Conservation (phyloP, 306 rosid species). For the Cucurbita ficifolia region DNA sequence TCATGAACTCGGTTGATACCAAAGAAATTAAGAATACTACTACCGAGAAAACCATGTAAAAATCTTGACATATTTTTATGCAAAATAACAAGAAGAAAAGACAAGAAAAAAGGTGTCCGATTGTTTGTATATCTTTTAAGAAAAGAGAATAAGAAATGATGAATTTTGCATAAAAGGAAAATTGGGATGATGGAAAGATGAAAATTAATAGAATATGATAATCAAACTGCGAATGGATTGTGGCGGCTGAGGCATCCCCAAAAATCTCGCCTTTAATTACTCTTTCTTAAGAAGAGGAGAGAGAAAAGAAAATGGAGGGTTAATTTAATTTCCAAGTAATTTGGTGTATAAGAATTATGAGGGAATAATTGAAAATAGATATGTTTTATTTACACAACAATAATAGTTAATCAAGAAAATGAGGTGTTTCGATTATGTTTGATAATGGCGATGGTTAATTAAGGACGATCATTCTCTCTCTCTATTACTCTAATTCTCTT, state of each 20-base stretch:
- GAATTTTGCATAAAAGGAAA: not conserved
- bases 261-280: constrained; percentile 78
- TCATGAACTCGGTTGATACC: not conserved
- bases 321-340: not conserved
- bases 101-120: not conserved
- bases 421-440: constrained; percentile 10
- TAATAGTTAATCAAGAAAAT: not conserved
- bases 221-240: constrained; percentile 17
- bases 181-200: not conserved
- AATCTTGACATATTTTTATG: not conserved
- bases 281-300: constrained; percentile 12
- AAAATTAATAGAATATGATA: not conserved
- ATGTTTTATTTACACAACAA: constrained; percentile 1
- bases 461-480: not conserved
- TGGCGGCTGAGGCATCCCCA: constrained; percentile 60
- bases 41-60: not conserved
- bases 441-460: constrained; percentile 7
- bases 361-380: not conserved
- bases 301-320: not conserved
- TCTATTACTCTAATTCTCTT: not conserved
- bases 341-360: not conserved
- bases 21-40: not conserved
- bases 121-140: not conserved
- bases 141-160: not conserved
- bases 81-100: not conserved